Evolutionary conservation across 306 rosid species (phyloP).

Genomic region (Cucumis sativus): Cucumber_9930_V3 NC_026657.2:4914501-4915000

Average conservation of each 20-base stretch:
- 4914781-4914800: constrained; percentile 79
- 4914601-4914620: no score
- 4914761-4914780: constrained; percentile 62
- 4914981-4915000: constrained; percentile 41
- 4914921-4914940: constrained; percentile 41
- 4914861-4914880: constrained; percentile 23
- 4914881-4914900: constrained; percentile 24
- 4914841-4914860: constrained; percentile 27
- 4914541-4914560: constrained; percentile 65
- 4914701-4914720: constrained; percentile 49
- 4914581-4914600: no score
- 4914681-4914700: constrained; percentile 44
- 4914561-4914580: constrained; percentile 14
- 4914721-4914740: constrained; percentile 62
- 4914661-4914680: background rate
- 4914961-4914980: constrained; percentile 50
- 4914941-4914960: constrained; percentile 57
- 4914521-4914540: constrained; percentile 44
- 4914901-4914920: constrained; percentile 39
- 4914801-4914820: constrained; percentile 38
- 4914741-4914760: constrained; percentile 69
- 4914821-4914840: constrained; percentile 29
- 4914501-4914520: constrained; percentile 4
- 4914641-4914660: no score
- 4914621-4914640: no score